These are phyloP conservation scores for Colletotrichum simmondsii DNA, from an alignment of 2,329 filamentous ascomycete species.

Conservation along the genomic window DNA sequence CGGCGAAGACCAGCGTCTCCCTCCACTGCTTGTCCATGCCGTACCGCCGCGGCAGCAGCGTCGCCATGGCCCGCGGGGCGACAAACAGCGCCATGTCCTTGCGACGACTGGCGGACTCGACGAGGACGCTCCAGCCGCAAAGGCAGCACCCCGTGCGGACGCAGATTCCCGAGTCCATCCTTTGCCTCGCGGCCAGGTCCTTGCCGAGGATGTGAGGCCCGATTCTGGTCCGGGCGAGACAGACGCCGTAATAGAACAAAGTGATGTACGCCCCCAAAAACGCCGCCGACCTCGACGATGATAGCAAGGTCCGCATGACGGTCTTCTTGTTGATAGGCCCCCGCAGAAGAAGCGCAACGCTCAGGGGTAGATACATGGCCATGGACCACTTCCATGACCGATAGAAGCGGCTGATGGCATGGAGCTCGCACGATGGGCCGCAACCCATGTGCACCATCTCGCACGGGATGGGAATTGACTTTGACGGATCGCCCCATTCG, in stretches of 20 bases:
- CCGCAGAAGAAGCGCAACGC: constrained; percentile 70
- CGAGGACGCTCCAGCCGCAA: constrained; percentile 84
- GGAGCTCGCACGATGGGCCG: constrained; percentile 78
- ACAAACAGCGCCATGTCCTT: constrained; percentile 86
- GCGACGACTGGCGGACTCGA: constrained; percentile 73
- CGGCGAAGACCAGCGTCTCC: constrained; percentile 74
- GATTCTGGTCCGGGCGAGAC: constrained; percentile 77
- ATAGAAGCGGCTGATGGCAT: constrained; percentile 75
- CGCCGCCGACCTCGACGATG: constrained; percentile 76
- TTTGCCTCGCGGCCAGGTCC: constrained; percentile 57
- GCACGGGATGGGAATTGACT: constrained; percentile 80
- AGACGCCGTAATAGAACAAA: constrained; percentile 88
- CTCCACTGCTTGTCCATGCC: constrained; percentile 70
- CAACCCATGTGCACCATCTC: constrained; percentile 85
- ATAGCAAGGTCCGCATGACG: constrained; percentile 60
- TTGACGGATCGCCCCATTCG: constrained; percentile 78
- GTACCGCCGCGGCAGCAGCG: constrained; percentile 79
- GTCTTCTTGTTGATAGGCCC: constrained; percentile 57
- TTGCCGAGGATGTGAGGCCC: constrained; percentile 75
- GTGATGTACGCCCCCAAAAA: constrained; percentile 83
- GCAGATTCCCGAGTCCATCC: constrained; percentile 73
- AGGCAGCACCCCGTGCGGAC: constrained; percentile 77
- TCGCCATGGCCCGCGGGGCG: constrained; percentile 80
- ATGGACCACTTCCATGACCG: constrained; percentile 80
- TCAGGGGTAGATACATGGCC: constrained; percentile 81